A percentile compares a stretch with the other conserved stretches of the same genome.
These are phyloP conservation scores for Scopulariopsis brevicaulis DNA, from an alignment of 2,329 filamentous ascomycete species.

Conservation along the genomic window DNA sequence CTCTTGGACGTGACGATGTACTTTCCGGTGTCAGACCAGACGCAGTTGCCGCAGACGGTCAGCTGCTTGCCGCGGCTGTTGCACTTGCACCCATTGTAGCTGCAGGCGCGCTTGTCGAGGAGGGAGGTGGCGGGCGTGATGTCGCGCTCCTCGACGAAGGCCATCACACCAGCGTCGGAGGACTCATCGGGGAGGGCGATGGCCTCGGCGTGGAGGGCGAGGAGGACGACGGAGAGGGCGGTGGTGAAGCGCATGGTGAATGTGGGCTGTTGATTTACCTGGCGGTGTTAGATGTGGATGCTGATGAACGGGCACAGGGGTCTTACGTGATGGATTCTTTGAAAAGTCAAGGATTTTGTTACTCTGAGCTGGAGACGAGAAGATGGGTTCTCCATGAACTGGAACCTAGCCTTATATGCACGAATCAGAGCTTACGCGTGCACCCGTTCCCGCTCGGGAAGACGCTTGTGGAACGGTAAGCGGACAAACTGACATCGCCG, in stretches of 20 bases:
- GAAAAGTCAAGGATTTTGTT: no score
- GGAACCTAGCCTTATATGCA: no score
- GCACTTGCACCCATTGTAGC: constrained; percentile 13
- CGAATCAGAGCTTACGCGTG: no score
- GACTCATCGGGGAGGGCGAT: constrained; percentile 3
- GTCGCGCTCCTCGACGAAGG: background rate
- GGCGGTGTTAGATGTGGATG: background rate
- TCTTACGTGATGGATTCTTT: constrained; percentile 8
- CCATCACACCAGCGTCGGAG: background rate
- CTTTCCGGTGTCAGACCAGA: constrained; percentile 7
- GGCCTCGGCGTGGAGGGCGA: constrained; percentile 4
- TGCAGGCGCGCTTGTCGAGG: constrained; percentile 10
- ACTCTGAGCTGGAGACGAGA: no score
- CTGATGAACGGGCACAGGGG: background rate
- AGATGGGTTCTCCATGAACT: no score
- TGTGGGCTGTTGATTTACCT: background rate
- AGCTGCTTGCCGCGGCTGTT: constrained; percentile 12
- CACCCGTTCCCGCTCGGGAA: no score
- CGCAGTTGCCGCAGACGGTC: constrained; percentile 13
- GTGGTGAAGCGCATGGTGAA: constrained; percentile 8
- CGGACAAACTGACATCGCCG: no score
- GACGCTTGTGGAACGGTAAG: no score
- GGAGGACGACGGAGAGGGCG: constrained; percentile 1
- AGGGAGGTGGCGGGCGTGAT: background rate
- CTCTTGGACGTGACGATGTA: constrained; percentile 12